These are phyloP conservation scores for Pichia heedii DNA, from an alignment of 805 yeast species.

Conservation along the genomic window DNA sequence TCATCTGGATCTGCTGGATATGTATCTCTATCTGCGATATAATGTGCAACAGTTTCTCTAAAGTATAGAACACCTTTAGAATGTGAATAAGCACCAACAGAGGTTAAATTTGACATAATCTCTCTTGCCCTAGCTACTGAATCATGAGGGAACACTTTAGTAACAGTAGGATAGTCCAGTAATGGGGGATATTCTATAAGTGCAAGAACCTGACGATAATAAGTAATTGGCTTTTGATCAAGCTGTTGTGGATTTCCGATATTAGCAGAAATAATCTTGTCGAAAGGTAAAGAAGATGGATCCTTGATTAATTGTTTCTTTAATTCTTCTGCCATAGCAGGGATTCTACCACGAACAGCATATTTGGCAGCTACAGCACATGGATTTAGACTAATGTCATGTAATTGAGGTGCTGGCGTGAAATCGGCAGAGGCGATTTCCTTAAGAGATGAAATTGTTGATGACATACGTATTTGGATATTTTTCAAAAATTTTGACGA, in stretches of 20 bases:
- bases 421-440: slow-evolving; percentile 12
- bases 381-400: slow-evolving; percentile 53
- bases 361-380: slow-evolving; percentile 79
- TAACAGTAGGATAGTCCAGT: slow-evolving; percentile 29
- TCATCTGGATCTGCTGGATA: slow-evolving; percentile 55
- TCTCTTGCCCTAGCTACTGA: slow-evolving; percentile 61
- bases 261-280: slow-evolving; percentile 75
- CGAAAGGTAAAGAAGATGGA: slow-evolving; percentile 64
- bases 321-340: slow-evolving; percentile 87
- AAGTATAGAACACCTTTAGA: slow-evolving; percentile 79
- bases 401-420: slow-evolving; percentile 28
- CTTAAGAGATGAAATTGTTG: background rate
- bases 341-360: slow-evolving; percentile 92
- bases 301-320: slow-evolving; percentile 43
- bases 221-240: slow-evolving; percentile 90
- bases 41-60: slow-evolving; percentile 72
- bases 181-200: slow-evolving; percentile 78
- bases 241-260: slow-evolving; percentile 98
- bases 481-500: background rate
- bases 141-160: slow-evolving; percentile 46
- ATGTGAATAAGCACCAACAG: slow-evolving; percentile 91
- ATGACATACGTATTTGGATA: background rate
- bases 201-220: slow-evolving; percentile 85
- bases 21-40: slow-evolving; percentile 75
- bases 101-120: slow-evolving; percentile 56